Evolutionary conservation across 306 rosid species (phyloP).

Genomic region (Cucurbita maxima): DNA sequence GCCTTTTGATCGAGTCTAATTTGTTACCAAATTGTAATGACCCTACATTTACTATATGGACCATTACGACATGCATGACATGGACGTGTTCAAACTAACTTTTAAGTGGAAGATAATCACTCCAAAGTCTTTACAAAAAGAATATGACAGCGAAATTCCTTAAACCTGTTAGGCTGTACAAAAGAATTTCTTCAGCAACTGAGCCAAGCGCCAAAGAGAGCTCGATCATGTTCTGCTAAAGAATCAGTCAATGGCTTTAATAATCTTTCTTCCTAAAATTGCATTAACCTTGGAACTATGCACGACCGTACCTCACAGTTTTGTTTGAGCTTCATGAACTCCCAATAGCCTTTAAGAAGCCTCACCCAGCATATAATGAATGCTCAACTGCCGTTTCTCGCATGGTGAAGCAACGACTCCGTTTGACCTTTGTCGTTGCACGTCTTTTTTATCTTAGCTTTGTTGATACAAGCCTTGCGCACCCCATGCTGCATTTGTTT

Average conservation of each 20-base stretch:
- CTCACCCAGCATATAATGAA: not conserved
- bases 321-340: not conserved
- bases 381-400: constrained; percentile 18
- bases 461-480: constrained; percentile 59
- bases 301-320: not conserved
- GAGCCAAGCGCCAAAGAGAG: not conserved
- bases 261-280: not conserved
- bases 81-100: too few relatives aligned
- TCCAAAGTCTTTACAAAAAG: too few relatives aligned
- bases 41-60: too few relatives aligned
- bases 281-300: not conserved
- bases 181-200: not conserved
- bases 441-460: constrained; percentile 27
- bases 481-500: constrained; percentile 56
- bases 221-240: not conserved
- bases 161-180: not conserved
- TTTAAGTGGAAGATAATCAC: too few relatives aligned
- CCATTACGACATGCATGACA: too few relatives aligned
- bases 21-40: too few relatives aligned
- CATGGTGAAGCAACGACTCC: constrained; percentile 32
- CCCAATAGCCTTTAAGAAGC: not conserved
- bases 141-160: too few relatives aligned
- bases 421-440: constrained; percentile 26
- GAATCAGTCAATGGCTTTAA: not conserved
- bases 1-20: too few relatives aligned